phyloP scores from a whole-genome alignment of 345 rosid species.

The Lepidium didymum region DNA sequence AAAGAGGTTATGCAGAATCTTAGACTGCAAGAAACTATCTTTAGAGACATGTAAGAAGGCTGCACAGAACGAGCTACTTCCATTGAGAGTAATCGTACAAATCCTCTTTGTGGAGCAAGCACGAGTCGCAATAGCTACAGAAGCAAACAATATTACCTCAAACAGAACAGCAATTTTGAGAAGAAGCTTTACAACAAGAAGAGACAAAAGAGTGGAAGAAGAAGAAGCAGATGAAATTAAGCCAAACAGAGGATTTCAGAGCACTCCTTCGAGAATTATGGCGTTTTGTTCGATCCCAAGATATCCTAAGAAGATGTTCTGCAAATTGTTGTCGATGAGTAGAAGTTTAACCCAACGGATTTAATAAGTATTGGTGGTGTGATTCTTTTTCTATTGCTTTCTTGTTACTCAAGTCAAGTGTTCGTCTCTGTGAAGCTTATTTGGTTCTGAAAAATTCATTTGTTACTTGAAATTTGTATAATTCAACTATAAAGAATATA shows the following conservation, averaged over 20 bases:
- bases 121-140: constrained; percentile 49
- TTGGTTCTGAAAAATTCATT: constrained; percentile 6
- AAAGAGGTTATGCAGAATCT: constrained; percentile 65
- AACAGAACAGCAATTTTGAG: constrained; percentile 5
- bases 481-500: background rate
- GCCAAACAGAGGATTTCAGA: constrained; percentile 39
- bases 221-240: constrained; percentile 52
- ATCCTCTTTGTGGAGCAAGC: constrained; percentile 91
- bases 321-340: constrained; percentile 47
- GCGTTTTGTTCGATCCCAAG: constrained; percentile 62
- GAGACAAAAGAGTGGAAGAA: constrained; percentile 54
- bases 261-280: constrained; percentile 49
- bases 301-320: constrained; percentile 47
- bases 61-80: constrained; percentile 85
- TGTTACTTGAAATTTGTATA: background rate
- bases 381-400: background rate
- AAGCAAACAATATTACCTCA: constrained; percentile 47
- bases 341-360: constrained; percentile 51
- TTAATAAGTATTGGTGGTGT: background rate
- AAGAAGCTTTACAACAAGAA: constrained; percentile 53
- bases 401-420: constrained; percentile 18
- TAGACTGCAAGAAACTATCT: constrained; percentile 89
- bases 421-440: background rate
- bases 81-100: constrained; percentile 83
- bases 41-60: constrained; percentile 92